Evolutionary conservation across 2,329 filamentous ascomycete species (phyloP), one percentile per base, ranked within the genome.

Genomic region (Phialemoniopsis sp.): DNA sequence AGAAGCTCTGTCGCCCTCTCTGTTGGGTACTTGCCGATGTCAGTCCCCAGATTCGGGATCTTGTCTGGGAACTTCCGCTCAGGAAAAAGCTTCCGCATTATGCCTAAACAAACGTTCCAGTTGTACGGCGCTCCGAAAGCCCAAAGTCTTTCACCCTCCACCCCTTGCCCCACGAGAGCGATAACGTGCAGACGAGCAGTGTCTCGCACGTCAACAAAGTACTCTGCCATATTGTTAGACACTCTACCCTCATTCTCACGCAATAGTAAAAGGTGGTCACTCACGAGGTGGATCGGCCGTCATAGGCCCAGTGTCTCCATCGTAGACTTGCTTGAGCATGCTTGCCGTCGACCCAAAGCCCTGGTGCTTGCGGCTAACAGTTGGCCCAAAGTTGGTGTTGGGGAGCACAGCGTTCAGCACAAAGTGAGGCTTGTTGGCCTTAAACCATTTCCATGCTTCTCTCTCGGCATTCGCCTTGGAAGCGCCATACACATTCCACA

Each of bases 401-500:
- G n/a, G n/a, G n/a, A n/a, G n/a, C n/a, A n/a, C 28, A 16, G 38
- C 14, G 31, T 47, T 47, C 9, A 43, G 44, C 5, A 16, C 29
- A 1, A 41, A 41, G 14, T 18, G 13, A 4, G 56, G 57, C 4
- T 54, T 56, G 28, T 57, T 38, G 34, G 63, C 54, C 17, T 57
- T 43, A 4, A 57, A 40, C 29, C 57, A 69, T 16, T 62, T 57
- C 66, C 67, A 69, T 4, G 60, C 29, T 2, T 52, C 58, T 39
- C 58, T 50, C 36, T 70, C 66, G 0, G 51, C 52, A 26, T 59
- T 55, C 2, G 54, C 45, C 41, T 70, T 70, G 40, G 62, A 66
- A 0, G 67, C 63, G 0, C 45, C 46, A 36, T 70, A 70, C 1
- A 62, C 57, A 8, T 40, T 9, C 3, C 38, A 46, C 1, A 43